These are phyloP conservation scores for Boletus huronensis DNA, from an alignment of 768 basidiomycete genomes.

Conservation along the genomic window DNA sequence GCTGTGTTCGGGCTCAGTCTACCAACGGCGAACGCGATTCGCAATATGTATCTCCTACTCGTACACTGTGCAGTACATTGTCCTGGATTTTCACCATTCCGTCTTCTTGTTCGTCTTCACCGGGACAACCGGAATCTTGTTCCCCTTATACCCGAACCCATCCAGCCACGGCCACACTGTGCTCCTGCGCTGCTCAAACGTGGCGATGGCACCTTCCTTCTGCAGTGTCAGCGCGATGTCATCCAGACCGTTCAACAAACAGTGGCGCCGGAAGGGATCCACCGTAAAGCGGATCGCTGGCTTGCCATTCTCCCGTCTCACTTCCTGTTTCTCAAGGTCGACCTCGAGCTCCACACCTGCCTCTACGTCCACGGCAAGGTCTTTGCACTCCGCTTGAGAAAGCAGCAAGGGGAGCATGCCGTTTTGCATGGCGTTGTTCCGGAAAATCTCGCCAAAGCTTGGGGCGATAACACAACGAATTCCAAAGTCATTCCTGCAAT, in stretches of 20 bases:
- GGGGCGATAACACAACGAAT: conserved; percentile 86
- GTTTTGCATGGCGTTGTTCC: conserved; percentile 88
- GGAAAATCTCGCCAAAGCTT: conserved; percentile 89
- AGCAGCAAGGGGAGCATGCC: conserved; percentile 82
- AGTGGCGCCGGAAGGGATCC: conserved; percentile 90
- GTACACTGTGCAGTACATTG: neutral
- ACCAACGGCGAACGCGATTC: too few species aligned
- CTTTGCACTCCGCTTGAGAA: conserved; percentile 64
- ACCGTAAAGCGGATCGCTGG: conserved; percentile 70
- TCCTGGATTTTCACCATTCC: conserved; percentile 58
- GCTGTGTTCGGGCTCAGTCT: conserved; percentile 8
- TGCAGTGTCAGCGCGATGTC: conserved; percentile 95
- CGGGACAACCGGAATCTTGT: conserved; percentile 59
- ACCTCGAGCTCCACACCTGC: conserved; percentile 75
- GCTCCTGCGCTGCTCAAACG: conserved; percentile 78
- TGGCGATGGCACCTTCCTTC: conserved; percentile 63
- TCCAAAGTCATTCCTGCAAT: conserved; percentile 76
- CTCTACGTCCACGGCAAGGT: conserved; percentile 74
- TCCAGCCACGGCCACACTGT: conserved; percentile 94
- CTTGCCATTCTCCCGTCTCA: conserved; percentile 72
- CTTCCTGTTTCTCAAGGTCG: conserved; percentile 78
- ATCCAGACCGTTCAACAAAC: conserved; percentile 92
- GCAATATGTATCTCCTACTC: neutral
- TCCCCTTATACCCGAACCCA: conserved; percentile 86
- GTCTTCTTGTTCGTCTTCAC: conserved; percentile 46